Base-by-base conservation (phyloP, 1,284 basidiomycete species). In the Leccinum huronense region DNA sequence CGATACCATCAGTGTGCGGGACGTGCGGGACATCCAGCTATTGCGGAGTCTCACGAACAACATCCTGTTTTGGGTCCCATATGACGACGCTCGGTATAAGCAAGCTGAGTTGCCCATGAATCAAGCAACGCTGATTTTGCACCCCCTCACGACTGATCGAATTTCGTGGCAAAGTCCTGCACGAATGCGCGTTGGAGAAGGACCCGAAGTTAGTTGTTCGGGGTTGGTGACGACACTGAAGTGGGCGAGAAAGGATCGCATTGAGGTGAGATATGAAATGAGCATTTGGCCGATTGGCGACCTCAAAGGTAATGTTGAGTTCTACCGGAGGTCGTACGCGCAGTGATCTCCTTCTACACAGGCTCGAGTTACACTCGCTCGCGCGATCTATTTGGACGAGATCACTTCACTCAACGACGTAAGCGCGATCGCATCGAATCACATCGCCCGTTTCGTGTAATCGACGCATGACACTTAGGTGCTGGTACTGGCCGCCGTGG, bases 401-500 rank as follows among this genome's bases (percentile, higher is more conserved):
- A 57, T 36, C 19, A 8, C 57, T 19, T 57, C 57, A 30, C 59
- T 60, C 23, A 53, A 60, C 33, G 59, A 60, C n/a, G 42, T 60
- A 27, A 59, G 23, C 23, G 23, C 23, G 23, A 27, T 27, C 23
- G 23, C 23, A 27, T 27, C 23, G 23, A 27, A 27, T 27, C 23
- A 27, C 23, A 27, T 27, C 23, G 23, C 23, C 23, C 23, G 23
- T 27, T 27, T 27, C 23, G 23, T 27, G 23, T 27, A 27, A 27
- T 27, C 23, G 23, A 27, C 23, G 23, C 23, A 27, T 27, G 23
- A 27, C 23, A 27, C 23, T 27, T 27, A 27, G 23, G 23, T 27
- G 23, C 23, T 27, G 23, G 23, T 27, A 27, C 23, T 27, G 23
- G 23, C 23, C 23, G 23, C 23, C 23, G 23, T 27, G 23, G 23